A percentile compares a stretch with the other conserved stretches of the same genome.
Evolutionary conservation across 768 basidiomycete species (phyloP).

Genomic region (Clathrus columnatus): DNA sequence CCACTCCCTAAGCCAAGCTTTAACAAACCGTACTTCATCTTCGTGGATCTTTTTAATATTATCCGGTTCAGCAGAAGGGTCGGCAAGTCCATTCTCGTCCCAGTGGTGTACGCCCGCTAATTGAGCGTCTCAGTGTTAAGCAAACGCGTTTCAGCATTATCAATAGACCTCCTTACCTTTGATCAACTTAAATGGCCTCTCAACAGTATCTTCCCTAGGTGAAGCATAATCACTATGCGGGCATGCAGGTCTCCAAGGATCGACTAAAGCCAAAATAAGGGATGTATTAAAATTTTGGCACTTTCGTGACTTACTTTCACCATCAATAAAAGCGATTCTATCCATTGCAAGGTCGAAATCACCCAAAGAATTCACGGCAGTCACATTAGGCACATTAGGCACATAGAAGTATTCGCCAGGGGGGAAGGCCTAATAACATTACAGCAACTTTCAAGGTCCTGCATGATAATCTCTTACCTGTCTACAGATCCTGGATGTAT

Average conservation of each 20-base stretch:
- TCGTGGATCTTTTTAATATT: conserved; percentile 32
- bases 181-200: conserved; percentile 33
- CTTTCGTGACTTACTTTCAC: conserved; percentile 45
- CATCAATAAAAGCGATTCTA: conserved; percentile 81
- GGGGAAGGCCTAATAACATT: conserved; percentile 50
- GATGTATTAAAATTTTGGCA: neutral
- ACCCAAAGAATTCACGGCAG: conserved; percentile 75
- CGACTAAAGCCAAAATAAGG: conserved; percentile 9
- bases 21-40: conserved; percentile 33
- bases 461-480: conserved; percentile 34
- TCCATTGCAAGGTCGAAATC: conserved; percentile 76
- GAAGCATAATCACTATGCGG: conserved; percentile 24
- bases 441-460: conserved; percentile 3
- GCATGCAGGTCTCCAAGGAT: conserved; percentile 31
- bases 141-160: neutral
- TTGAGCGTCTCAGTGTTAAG: neutral
- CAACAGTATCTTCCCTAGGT: conserved; percentile 27
- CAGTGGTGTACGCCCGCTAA: conserved; percentile 24
- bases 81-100: conserved; percentile 31
- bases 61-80: conserved; percentile 25
- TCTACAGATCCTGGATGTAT: conserved; percentile 57
- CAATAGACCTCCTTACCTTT: conserved; percentile 19
- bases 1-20: conserved; percentile 30
- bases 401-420: conserved; percentile 69
- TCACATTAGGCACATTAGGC: conserved; percentile 68